Evolutionary conservation across 805 yeast species (phyloP).

Genomic region (Jamesozyma rosinii): DNA sequence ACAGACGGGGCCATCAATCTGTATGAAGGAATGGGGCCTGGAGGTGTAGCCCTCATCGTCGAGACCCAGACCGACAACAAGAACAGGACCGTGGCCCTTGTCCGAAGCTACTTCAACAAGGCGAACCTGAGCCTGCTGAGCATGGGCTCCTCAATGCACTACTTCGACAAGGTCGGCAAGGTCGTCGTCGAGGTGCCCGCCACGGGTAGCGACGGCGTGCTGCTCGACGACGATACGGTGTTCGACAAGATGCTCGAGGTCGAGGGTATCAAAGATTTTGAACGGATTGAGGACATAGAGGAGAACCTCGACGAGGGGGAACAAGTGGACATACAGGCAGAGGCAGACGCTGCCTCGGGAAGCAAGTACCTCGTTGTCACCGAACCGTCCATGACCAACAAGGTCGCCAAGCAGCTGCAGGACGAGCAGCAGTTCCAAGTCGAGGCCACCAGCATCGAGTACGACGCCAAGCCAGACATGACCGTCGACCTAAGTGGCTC

Average conservation of each 20-base stretch:
- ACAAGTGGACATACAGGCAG: neutral
- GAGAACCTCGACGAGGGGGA: neutral
- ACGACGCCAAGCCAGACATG: slow-evolving; percentile 53
- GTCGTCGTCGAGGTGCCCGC: slow-evolving; percentile 41
- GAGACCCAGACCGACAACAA: slow-evolving; percentile 87
- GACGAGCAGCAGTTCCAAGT: slow-evolving; percentile 4
- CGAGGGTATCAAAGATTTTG: slow-evolving; percentile 69
- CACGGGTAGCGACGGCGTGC: slow-evolving; percentile 25
- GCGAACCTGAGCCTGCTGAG: slow-evolving; percentile 41
- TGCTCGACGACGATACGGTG: slow-evolving; percentile 53
- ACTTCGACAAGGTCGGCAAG: slow-evolving; percentile 73
- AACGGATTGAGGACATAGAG: slow-evolving; percentile 36
- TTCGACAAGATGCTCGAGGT: slow-evolving; percentile 69
- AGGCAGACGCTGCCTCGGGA: slow-evolving; percentile 31
- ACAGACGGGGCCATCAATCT: slow-evolving; percentile 43
- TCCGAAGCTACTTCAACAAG: slow-evolving; percentile 67
- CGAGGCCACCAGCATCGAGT: slow-evolving; percentile 31
- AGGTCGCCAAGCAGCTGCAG: slow-evolving; percentile 45
- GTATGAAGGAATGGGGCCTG: slow-evolving; percentile 90
- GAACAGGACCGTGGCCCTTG: slow-evolving; percentile 65
- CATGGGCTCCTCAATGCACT: slow-evolving; percentile 66
- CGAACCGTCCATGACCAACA: slow-evolving; percentile 53
- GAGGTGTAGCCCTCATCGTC: slow-evolving; percentile 76
- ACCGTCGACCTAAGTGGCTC: slow-evolving; percentile 41
- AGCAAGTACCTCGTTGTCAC: slow-evolving; percentile 39